Evolutionary conservation across 306 rosid genomes (phyloP).

Genomic region (Begonia masoniana): DNA sequence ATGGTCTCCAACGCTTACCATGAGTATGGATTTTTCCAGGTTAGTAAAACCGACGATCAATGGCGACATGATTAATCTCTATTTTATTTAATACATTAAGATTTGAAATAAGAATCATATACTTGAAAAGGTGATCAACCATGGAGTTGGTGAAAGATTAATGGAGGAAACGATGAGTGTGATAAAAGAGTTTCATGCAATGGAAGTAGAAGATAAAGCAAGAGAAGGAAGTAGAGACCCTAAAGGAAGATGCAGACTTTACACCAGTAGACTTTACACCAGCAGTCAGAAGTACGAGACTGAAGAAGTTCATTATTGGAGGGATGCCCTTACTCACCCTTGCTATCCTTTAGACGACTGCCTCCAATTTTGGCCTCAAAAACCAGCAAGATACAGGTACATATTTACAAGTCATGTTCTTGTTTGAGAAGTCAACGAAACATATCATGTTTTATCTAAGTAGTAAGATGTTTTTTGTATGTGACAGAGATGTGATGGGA

Average conservation of each 20-base stretch:
- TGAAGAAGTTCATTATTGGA: conserved; percentile 43
- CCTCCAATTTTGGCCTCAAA: conserved; percentile 52
- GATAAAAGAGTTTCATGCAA: conserved; percentile 46
- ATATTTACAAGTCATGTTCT: too few species aligned
- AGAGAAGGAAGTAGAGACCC: conserved; percentile 47
- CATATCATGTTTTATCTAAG: too few species aligned
- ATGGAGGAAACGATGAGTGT: conserved; percentile 25
- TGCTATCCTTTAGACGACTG: conserved; percentile 38
- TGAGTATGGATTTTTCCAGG: conserved; percentile 67
- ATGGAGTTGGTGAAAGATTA: conserved; percentile 41
- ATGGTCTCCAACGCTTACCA: conserved; percentile 31
- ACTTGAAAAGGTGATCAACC: conserved; percentile 45
- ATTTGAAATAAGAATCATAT: not conserved
- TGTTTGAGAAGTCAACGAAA: too few species aligned
- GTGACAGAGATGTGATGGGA: conserved; percentile 39
- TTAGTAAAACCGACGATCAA: not conserved
- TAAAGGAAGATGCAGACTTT: conserved; percentile 33
- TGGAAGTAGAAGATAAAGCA: conserved; percentile 44
- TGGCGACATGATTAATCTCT: not conserved
- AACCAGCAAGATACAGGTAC: conserved; percentile 20
- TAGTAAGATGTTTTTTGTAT: not conserved
- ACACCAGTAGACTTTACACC: too few species aligned
- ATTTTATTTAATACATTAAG: not conserved
- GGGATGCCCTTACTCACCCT: conserved; percentile 47
- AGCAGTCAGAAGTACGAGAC: conserved; percentile 38